Base-by-base conservation (phyloP, 2,329 filamentous ascomycete species). In the Cercospora janseana region DNA sequence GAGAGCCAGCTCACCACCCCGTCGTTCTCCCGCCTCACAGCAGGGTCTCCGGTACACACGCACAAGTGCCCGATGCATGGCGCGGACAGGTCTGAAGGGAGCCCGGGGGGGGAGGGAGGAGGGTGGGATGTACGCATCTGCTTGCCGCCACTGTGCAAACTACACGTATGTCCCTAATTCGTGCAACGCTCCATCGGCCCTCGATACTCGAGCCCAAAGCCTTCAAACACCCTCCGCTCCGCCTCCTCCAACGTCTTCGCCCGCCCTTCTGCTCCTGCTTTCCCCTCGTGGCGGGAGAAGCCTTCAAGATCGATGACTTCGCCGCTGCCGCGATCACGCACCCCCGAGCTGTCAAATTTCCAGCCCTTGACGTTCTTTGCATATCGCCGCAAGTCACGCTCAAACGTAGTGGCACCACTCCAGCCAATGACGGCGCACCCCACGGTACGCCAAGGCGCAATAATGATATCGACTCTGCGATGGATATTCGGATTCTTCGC, bases 311-410 rank as follows among this genome's bases (percentile, higher is more conserved):
- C 83, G n/a, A 83, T 63, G 0, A 92, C 79, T 74, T 84, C 83
- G 3, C 87, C 88, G 46, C 83, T 81, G 6, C 63, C 68, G 6
- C 84, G 76, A 61, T 82, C 82, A 35, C 90, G 78, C 8, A 95
- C 80, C 0, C 93, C 93, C 62, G 88, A 94, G 56, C 87, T 93
- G 65, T 96, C 91, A 65, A 97, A 97, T 67, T 93, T 95, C 77
- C 88, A 85, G 0, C 75, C 75, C 61, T 80, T 83, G 50, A 79
- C 75, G 28, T 82, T 77, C 68, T 88, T 91, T 54, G 85, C 88
- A 69, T 92, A 95, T 26, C 85, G 75, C 31, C 92, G 76, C 46
- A 97, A 67, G 67, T 97, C 93, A 18, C 92, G 77, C 72, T 96
- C 82, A 60, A 96, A 97, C 0, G 90, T 96, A 0, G 85, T 95